Evolutionary conservation across 1,284 basidiomycete species (phyloP).

Genomic region (Tylopilus sp.): DNA sequence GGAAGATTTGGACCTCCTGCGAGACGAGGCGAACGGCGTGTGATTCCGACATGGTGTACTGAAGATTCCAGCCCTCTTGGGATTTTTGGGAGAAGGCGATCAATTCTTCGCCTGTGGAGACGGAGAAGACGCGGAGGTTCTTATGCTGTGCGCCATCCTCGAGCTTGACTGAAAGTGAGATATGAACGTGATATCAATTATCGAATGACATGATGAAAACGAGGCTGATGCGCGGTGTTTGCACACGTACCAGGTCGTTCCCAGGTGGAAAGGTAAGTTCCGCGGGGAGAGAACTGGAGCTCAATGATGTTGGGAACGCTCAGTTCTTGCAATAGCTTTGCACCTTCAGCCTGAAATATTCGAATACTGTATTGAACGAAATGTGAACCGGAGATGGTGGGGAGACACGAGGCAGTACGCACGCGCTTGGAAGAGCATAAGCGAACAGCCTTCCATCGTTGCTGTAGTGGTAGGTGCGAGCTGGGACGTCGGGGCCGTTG

Average conservation of each 20-base stretch:
- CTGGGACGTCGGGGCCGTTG: conserved; percentile 60
- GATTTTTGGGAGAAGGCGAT: conserved; percentile 82
- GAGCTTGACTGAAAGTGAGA: conserved; percentile 51
- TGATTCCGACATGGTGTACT: conserved; percentile 89
- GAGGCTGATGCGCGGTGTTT: conserved; percentile 12
- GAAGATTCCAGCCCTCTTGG: conserved; percentile 82
- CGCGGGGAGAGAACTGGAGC: conserved; percentile 87
- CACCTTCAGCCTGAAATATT: conserved; percentile 75
- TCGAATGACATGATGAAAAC: conserved; percentile 12
- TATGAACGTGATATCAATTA: conserved; percentile 9
- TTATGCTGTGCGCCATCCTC: conserved; percentile 84
- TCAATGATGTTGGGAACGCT: conserved; percentile 73
- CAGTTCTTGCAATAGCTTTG: conserved; percentile 68
- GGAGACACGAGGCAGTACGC: conserved; percentile 34
- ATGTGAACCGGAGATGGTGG: conserved; percentile 7
- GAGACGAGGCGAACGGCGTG: conserved; percentile 83
- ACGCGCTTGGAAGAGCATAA: conserved; percentile 75
- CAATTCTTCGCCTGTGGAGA: conserved; percentile 76
- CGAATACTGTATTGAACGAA: conserved; percentile 49
- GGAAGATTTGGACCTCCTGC: conserved; percentile 86
- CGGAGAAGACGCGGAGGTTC: conserved; percentile 85
- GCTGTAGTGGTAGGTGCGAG: conserved; percentile 82
- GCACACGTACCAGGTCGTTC: conserved; percentile 68
- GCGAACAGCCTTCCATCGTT: conserved; percentile 85
- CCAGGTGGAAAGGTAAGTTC: conserved; percentile 92